Evolutionary conservation across 305 asterid species (phyloP).

Genomic region (Petunia hybrid): DNA sequence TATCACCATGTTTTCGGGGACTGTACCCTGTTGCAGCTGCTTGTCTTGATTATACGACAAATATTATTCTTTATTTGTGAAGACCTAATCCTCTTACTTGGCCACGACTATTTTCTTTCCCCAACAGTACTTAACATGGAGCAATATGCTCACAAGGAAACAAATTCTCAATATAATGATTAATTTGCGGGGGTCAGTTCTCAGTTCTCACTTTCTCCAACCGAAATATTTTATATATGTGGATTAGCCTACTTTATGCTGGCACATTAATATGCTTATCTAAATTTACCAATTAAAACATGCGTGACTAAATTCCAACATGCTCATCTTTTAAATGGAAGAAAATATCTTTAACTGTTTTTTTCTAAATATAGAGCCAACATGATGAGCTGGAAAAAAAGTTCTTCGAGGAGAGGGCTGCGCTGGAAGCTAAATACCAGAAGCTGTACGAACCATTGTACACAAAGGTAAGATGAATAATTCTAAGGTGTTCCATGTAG

Average conservation of each 20-base stretch:
- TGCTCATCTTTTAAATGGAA: neutral
- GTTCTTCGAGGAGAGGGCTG: slow-evolving; percentile 83
- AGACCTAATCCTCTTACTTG: neutral
- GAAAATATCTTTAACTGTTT: slow-evolving; percentile 17
- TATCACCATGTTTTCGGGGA: neutral
- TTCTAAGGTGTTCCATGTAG: neutral
- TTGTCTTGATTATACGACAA: neutral
- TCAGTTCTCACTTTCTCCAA: neutral
- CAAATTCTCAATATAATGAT: neutral
- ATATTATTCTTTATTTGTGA: slow-evolving; percentile 20
- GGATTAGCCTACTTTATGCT: neutral
- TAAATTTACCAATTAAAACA: too few relatives aligned
- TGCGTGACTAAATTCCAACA: neutral
- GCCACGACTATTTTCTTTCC: neutral
- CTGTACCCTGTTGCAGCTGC: neutral
- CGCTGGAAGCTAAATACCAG: slow-evolving; percentile 87
- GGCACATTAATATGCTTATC: neutral
- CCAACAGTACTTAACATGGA: neutral
- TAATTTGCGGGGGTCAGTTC: slow-evolving; percentile 1
- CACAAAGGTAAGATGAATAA: slow-evolving; percentile 51
- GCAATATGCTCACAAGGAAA: neutral
- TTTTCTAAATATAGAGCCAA: slow-evolving; percentile 53
- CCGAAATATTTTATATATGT: neutral
- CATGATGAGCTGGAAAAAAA: slow-evolving; percentile 83
- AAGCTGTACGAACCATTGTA: slow-evolving; percentile 83